These are phyloP conservation scores for Solanum dulcamara DNA, from an alignment of 257 asterid species.

Conservation along the genomic window DNA sequence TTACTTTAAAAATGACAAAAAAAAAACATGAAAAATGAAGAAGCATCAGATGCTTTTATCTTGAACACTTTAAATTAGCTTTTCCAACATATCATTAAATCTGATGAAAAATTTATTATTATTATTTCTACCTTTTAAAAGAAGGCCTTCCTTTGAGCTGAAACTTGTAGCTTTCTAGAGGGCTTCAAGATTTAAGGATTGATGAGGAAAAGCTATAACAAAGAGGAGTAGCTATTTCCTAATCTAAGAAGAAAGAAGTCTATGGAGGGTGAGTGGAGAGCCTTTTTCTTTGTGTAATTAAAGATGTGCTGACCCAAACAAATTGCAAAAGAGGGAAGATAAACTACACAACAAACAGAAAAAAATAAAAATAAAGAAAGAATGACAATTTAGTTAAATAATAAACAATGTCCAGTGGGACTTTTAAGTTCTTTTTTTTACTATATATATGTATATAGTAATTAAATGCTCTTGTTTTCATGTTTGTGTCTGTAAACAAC, in stretches of 20 bases:
- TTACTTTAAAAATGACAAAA: not conserved
- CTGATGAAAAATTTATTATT: not conserved
- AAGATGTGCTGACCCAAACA: conserved; percentile 21
- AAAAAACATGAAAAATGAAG: no score
- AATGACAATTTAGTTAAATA: not conserved
- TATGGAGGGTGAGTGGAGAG: not conserved
- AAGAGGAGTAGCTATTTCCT: not conserved
- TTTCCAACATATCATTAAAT: not conserved
- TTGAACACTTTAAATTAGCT: not conserved
- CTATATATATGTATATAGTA: not conserved
- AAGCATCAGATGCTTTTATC: not conserved
- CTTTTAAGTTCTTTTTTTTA: not conserved
- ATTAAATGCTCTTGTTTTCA: not conserved
- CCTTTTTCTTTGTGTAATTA: conserved; percentile 1
- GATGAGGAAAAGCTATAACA: not conserved
- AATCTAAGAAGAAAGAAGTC: not conserved
- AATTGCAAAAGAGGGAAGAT: conserved; percentile 10
- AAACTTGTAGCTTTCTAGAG: not conserved
- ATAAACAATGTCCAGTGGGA: not conserved
- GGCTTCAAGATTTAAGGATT: not conserved
- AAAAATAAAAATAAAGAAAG: not conserved
- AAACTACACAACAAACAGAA: not conserved
- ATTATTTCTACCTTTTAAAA: not conserved
- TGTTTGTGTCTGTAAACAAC: not conserved
- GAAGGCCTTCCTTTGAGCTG: not conserved